Conservation (phyloP, 1,139 yeast genomes). For the Blastobotrys arbuscula region DNA sequence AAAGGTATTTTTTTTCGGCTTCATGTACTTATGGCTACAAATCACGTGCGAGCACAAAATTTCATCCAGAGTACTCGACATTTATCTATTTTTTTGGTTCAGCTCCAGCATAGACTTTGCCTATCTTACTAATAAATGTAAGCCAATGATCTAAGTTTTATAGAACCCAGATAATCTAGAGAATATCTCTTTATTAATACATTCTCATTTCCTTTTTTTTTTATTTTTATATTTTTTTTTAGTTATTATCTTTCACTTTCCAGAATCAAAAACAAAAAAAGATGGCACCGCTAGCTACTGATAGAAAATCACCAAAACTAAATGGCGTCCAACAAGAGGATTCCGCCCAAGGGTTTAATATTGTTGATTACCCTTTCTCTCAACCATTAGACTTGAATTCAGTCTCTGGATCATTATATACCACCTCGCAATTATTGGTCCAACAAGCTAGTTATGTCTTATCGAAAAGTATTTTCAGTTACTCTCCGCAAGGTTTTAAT, state of each 20-base stretch:
- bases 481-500: constrained; percentile 56
- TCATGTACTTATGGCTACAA: not conserved
- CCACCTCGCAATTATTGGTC: constrained; percentile 57
- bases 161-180: too few species aligned
- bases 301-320: constrained; percentile 6
- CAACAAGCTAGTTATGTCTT: constrained; percentile 62
- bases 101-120: not conserved
- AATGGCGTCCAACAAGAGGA: too few species aligned
- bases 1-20: not conserved
- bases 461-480: constrained; percentile 62
- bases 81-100: not conserved
- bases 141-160: too few species aligned
- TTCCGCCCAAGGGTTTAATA: too few species aligned
- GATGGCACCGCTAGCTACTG: constrained; percentile 15
- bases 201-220: not conserved
- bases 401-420: constrained; percentile 22
- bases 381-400: constrained; percentile 23
- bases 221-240: not conserved
- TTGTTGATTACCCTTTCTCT: constrained; percentile 16
- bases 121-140: too few species aligned
- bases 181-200: not conserved
- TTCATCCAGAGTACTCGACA: not conserved
- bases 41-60: constrained; percentile 14
- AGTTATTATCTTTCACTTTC: too few species aligned
- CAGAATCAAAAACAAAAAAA: not conserved